Base-by-base conservation (phyloP, 805 yeast species). In the Ogataea neopini region DNA sequence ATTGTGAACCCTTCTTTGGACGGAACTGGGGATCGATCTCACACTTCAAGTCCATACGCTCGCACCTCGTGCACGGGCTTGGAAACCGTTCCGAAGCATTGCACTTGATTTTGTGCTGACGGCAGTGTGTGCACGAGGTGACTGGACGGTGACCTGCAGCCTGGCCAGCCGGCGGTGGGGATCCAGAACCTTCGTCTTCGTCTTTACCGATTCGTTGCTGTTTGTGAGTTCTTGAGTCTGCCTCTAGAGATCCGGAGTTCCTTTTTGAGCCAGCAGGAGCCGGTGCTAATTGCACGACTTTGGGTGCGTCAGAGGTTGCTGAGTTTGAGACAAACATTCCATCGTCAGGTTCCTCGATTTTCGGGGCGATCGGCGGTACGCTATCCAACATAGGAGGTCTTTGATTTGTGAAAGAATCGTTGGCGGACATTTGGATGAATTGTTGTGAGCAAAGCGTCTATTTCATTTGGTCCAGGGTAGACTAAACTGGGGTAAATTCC, bases 81-180 rank as follows among this genome's bases (percentile, higher is more conserved):
- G 97, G 97, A 55, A 78, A 86, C 52, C 84, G 80, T 18, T 86
- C 91, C 2, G 88, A 79, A 1, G 97, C 97, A 62, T 91, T 88
- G 68, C 97, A 91, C 62, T 86, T 86, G 64, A 91, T 89, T 67
- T 91, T 91, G 65, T 90, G 97, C 63, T 91, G 97, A 43, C 97
- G 80, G 62, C 97, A 91, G 63, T 89, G 94, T 0, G 96, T 88
- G 63, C 97, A 91, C 3, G 96, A 86, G 0, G 96, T 88, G 1
- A 90, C 95, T 0, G 96, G 96, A 47, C 97, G 70, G 59, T 87
- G 92, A 1, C 84, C 83, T 0, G 80, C 75, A 14, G 63, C 58
- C 26, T 48, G 53, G 26, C 51, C 51, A 43, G 57, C 42, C 28
- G 56, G 25, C n/a, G 51, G 33, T 14, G 46, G 42, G 14, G 49